phyloP scores from a whole-genome alignment of 2,329 filamentous ascomycete genomes.

The Pestalotiopsis sp. region DNA sequence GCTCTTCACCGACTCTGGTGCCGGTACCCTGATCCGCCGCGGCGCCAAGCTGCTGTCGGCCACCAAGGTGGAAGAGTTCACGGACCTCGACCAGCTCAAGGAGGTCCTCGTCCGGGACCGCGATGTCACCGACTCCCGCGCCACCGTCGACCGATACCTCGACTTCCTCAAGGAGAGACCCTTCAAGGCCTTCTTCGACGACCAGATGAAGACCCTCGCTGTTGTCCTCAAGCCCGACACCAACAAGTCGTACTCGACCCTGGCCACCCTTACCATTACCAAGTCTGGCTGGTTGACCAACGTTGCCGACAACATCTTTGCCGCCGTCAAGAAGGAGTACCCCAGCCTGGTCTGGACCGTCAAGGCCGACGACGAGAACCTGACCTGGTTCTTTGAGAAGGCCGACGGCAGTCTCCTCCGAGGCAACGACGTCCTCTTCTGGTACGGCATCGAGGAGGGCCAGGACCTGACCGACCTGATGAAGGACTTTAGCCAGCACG shows the following conservation, averaged over 20 bases:
- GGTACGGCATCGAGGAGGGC: conserved; percentile 77
- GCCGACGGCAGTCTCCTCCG: conserved; percentile 88
- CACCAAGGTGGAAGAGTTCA: conserved; percentile 72
- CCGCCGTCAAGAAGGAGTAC: conserved; percentile 90
- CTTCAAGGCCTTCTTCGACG: conserved; percentile 95
- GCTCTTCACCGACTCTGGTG: conserved; percentile 93
- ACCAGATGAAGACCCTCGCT: conserved; percentile 88
- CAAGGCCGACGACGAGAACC: conserved; percentile 91
- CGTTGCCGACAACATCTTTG: conserved; percentile 92
- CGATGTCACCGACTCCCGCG: conserved; percentile 78
- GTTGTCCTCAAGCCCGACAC: conserved; percentile 78
- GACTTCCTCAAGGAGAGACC: conserved; percentile 74
- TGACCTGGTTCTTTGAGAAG: conserved; percentile 98
- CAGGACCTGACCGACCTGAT: conserved; percentile 46
- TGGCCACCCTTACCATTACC: conserved; percentile 90
- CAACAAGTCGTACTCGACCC: conserved; percentile 72
- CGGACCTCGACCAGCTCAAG: conserved; percentile 77
- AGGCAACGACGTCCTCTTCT: conserved; percentile 90
- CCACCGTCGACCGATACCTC: conserved; percentile 85
- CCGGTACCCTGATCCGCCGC: conserved; percentile 87
- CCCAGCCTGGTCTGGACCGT: conserved; percentile 95
- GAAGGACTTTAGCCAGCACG: conserved; percentile 81
- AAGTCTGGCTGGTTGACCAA: conserved; percentile 95
- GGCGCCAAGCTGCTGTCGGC: conserved; percentile 86
- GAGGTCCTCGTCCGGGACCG: conserved; percentile 80